Evolutionary conservation across 805 yeast genomes (phyloP), one percentile per base, ranked within the genome.

Genomic region (Naumovozyma dairenensis): DNA sequence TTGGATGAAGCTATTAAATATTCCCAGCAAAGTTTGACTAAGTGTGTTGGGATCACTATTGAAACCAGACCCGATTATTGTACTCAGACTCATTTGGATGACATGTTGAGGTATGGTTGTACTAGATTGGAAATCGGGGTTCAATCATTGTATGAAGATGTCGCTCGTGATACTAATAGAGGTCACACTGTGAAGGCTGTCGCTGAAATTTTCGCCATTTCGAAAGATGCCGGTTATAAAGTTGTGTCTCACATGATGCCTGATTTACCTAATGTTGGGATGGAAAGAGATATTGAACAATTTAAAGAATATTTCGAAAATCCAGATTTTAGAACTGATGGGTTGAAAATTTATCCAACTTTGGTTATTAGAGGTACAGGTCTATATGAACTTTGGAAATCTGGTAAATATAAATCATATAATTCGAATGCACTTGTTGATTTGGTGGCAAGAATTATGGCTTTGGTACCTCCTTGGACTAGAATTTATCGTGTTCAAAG

Each of bases 221-320:
- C 97, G n/a, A 92, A 92, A 56, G 98, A 92, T 60, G 89, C 98
- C 1, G 98, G 98, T 10, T 92, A 87, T 61, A 92, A 92, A 57
- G 94, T 92, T 34, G 98, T 92, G 16, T 78, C 94, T 44, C 98
- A 92, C 63, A 92, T 92, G 98, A 92, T 92, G 98, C 98, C 98
- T 12, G 98, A 92, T 66, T 68, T 92, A 49, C 98, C 98, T 13
- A 92, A 92, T 52, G 96, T 92, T 38, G 98, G 97, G 14, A 84
- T 89, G 94, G 98, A 92, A 62, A 74, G 98, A 57, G 98, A 92
- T 57, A 65, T 89, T 38, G 95, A 86, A 52, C 98, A 92, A 62
- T 92, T 92, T 55, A 75, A 80, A 51, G 98, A 92, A 57, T 92
- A 92, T 63, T 92, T 92, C 55, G 97, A 89, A 49, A 92, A 84